These are phyloP conservation scores for Psilocybe cubensis DNA, from an alignment of 768 basidiomycete species.

Conservation along the genomic window DNA sequence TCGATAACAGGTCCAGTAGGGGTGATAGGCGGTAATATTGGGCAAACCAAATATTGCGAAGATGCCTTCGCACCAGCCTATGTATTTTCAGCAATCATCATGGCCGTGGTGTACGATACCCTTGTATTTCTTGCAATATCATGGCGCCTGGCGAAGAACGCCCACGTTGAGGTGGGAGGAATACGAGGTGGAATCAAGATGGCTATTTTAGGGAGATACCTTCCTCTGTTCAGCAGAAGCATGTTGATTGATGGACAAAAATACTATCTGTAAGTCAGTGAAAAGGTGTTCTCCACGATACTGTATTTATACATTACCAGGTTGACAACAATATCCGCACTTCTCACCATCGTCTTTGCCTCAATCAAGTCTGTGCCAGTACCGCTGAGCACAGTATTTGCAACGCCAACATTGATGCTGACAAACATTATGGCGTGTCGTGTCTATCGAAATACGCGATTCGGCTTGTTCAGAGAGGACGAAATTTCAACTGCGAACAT, in stretches of 20 bases:
- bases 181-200: constrained; percentile 12
- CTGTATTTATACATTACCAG: constrained; percentile 19
- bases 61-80: constrained; percentile 16
- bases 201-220: constrained; percentile 21
- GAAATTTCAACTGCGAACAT: neutral
- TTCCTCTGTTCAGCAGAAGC: constrained; percentile 27
- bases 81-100: constrained; percentile 20
- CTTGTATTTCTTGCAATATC: constrained; percentile 34
- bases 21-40: constrained; percentile 19
- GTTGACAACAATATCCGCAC: constrained; percentile 1
- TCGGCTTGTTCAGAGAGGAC: neutral
- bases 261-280: constrained; percentile 32
- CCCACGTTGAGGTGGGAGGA: constrained; percentile 4
- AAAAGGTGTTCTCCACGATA: neutral
- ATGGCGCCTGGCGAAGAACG: constrained; percentile 23
- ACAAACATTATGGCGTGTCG: constrained; percentile 2
- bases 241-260: constrained; percentile 32
- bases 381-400: neutral
- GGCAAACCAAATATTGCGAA: constrained; percentile 27
- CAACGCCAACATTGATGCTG: neutral
- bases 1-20: constrained; percentile 27
- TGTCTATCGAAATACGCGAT: neutral
- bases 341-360: neutral
- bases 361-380: neutral
- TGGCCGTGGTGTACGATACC: constrained; percentile 29